Evolutionary conservation across 2,329 filamentous ascomycete genomes (phyloP).

Genomic region (Fusarium neocosmosporiellum): DNA sequence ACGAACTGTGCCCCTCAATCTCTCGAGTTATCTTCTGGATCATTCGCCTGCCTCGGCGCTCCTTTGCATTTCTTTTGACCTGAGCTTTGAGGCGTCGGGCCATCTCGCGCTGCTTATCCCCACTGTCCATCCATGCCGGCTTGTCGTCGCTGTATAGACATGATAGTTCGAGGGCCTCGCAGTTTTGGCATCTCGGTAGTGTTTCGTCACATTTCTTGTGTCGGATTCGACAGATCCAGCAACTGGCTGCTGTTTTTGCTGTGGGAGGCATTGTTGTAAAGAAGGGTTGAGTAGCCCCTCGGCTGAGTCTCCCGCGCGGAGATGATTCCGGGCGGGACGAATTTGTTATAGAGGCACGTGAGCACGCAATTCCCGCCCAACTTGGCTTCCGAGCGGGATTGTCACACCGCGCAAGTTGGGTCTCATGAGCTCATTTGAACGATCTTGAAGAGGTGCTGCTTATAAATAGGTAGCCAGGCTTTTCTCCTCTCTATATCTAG

Average conservation of each 20-base stretch:
- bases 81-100: conserved; percentile 37
- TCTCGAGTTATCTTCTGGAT: background rate
- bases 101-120: conserved; percentile 37
- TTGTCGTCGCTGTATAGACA: conserved; percentile 58
- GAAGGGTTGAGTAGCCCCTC: background rate
- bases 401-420: rapidly evolving
- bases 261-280: background rate
- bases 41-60: conserved; percentile 47
- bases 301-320: background rate
- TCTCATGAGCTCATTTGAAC: background rate
- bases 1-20: background rate
- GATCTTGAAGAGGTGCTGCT: background rate
- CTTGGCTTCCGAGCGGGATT: background rate
- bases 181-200: conserved; percentile 39
- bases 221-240: conserved; percentile 27
- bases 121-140: conserved; percentile 61
- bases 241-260: background rate
- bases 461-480: background rate
- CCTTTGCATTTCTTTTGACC: conserved; percentile 38
- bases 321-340: background rate
- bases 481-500: background rate
- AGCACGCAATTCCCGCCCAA: background rate
- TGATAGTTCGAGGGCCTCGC: conserved; percentile 57
- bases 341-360: background rate
- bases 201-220: conserved; percentile 25